Evolutionary conservation across 2,329 filamentous ascomycete species (phyloP).

Genomic region (Pseudogymnoascus sp.): DNA sequence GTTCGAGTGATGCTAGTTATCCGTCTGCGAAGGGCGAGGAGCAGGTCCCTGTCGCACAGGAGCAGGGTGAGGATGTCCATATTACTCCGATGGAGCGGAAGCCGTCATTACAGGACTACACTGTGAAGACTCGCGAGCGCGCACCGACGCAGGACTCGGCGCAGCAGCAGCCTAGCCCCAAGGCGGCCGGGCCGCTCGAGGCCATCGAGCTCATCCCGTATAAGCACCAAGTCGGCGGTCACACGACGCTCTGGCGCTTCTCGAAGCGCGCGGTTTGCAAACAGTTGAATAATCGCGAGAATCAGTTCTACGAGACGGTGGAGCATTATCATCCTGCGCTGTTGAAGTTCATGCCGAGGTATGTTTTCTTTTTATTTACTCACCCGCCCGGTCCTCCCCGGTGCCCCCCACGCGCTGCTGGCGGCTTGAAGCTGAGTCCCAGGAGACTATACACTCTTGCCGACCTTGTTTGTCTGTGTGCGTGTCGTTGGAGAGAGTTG

Average conservation of each 20-base stretch:
- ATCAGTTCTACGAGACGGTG: conserved; percentile 96
- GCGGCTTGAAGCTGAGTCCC: conserved; percentile 24
- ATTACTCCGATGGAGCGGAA: conserved; percentile 18
- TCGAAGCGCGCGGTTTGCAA: conserved; percentile 94
- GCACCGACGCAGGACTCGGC: neutral
- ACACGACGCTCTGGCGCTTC: conserved; percentile 93
- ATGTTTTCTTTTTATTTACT: conserved; percentile 25
- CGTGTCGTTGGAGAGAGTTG: too few species aligned
- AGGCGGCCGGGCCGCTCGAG: conserved; percentile 52
- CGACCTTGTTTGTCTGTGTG: too few species aligned
- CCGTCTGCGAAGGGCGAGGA: neutral
- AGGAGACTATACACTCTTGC: neutral
- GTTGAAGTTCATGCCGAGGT: conserved; percentile 84
- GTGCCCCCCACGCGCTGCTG: too few species aligned
- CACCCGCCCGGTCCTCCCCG: conserved; percentile 22
- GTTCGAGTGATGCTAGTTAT: neutral
- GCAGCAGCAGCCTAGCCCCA: conserved; percentile 33
- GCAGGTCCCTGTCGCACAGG: too few species aligned
- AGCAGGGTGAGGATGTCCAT: conserved; percentile 20
- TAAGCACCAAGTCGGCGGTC: conserved; percentile 92
- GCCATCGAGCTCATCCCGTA: conserved; percentile 96
- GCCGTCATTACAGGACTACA: neutral
- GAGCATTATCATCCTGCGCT: conserved; percentile 86
- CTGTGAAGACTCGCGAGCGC: neutral
- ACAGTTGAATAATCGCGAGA: conserved; percentile 94